Base-by-base conservation (phyloP, 805 yeast genomes). In the Spathaspora girioi region DNA sequence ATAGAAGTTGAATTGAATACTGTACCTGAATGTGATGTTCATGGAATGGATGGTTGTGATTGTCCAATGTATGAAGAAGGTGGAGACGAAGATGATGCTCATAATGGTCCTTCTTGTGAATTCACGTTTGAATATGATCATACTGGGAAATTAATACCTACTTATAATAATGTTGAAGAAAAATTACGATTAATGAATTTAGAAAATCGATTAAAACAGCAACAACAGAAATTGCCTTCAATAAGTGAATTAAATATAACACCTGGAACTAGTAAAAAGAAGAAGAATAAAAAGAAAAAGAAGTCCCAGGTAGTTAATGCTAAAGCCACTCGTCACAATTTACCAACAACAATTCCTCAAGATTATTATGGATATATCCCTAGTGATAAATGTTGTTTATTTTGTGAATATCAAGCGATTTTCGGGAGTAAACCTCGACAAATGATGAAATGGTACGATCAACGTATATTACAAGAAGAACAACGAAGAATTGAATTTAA, bases 351-450 rank as follows among this genome's bases (percentile, higher is more conserved):
- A 5, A 19, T 38, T 2, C 54, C 54, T 12, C 40, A 38, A 10
- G 17, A 48, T 18, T 51, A 44, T 31, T 47, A 35, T 32, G 54
- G 54, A 18, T 50, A 48, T 29, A 45, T 51, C 14, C 54, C 54
- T 11, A 48, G 50, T 14, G 32, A 50, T 45, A 27, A 52, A 45
- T 60, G 73, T 54, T 80, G 84, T 58, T 63, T 78, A 54, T 72
- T 80, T 49, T 80, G 84, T 61, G 82, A 79, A 55, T 80, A 79
- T 59, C 80, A 78, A 58, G 69, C 73, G 48, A 72, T 79, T 1
- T 80, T 71, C 60, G 83, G 84, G 1, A 64, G 63, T 44, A 76
- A 78, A 47, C 84, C 84, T 0, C 62, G 64, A 20, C 78, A 78
- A 58, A 72, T 77, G 73, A 76, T 79, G 53, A 76, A 73, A 58